phyloP scores from a whole-genome alignment of 1,284 basidiomycete species.

The Rhodotorula sp. region DNA sequence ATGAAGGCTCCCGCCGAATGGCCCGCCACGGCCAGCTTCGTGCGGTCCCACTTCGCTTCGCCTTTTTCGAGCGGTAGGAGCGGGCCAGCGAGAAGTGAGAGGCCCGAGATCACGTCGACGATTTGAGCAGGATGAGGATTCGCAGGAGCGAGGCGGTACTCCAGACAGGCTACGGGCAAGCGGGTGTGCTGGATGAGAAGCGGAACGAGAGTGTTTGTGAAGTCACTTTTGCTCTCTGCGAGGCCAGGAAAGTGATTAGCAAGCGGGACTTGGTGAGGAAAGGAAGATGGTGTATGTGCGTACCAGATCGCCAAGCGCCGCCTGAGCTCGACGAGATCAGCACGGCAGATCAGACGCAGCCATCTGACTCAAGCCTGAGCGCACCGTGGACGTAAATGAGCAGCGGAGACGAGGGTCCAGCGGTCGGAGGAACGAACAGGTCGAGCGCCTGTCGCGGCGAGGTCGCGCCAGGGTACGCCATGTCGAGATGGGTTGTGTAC shows the following conservation, averaged over 20 bases:
- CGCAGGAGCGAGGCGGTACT: conserved; percentile 37
- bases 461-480: conserved; percentile 19
- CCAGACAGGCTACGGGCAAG: conserved; percentile 33
- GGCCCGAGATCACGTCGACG: conserved; percentile 31
- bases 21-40: conserved; percentile 18
- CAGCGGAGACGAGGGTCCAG: conserved; percentile 5
- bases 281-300: not conserved
- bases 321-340: conserved; percentile 17
- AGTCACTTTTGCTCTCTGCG: conserved; percentile 35
- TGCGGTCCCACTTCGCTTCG: conserved; percentile 23
- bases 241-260: not conserved
- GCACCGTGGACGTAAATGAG: conserved; percentile 37
- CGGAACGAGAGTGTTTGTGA: conserved; percentile 24
- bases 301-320: conserved; percentile 36
- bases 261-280: not conserved
- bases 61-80: conserved; percentile 15
- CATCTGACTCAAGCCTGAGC: no score
- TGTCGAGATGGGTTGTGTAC: conserved; percentile 4
- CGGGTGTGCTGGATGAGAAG: conserved; percentile 10
- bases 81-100: conserved; percentile 16
- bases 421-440: conserved; percentile 20
- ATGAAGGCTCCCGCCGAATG: conserved; percentile 42
- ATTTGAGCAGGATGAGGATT: conserved; percentile 32
- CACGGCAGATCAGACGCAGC: not conserved
- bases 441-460: conserved; percentile 23